Conservation (phyloP, 345 rosid genomes). For the Ricinus communis region DNA sequence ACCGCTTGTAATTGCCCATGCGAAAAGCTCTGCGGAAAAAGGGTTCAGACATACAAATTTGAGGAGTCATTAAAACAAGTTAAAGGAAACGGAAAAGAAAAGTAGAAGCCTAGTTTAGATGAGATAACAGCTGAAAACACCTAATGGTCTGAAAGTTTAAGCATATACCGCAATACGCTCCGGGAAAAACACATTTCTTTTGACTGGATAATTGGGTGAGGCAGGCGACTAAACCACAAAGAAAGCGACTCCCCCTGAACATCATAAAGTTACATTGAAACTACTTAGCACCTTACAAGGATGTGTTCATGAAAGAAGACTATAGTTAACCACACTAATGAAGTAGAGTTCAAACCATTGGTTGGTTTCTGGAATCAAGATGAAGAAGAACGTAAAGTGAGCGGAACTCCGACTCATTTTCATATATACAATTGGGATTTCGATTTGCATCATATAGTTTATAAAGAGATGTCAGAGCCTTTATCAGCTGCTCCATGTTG, state of each 20-base stretch:
- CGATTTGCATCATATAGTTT: constrained; percentile 68
- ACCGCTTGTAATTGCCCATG: constrained; percentile 62
- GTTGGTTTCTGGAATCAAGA: constrained; percentile 58
- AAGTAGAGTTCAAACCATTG: constrained; percentile 46
- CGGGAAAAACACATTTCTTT: constrained; percentile 78
- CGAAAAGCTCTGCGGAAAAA: constrained; percentile 48
- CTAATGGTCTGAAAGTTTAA: neutral
- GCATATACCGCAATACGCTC: constrained; percentile 55
- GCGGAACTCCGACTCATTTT: constrained; percentile 72
- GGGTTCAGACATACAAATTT: constrained; percentile 5
- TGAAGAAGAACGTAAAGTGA: constrained; percentile 83
- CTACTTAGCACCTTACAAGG: constrained; percentile 9
- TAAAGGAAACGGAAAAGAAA: neutral
- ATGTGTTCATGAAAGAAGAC: constrained; percentile 4
- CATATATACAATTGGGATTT: constrained; percentile 28
- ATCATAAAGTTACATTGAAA: constrained; percentile 24
- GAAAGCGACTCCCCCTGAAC: constrained; percentile 88
- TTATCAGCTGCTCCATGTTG: constrained; percentile 88
- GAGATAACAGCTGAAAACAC: neutral
- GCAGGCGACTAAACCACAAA: constrained; percentile 70
- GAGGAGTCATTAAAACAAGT: neutral
- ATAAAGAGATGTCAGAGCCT: constrained; percentile 69
- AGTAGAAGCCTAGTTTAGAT: neutral
- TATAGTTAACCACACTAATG: constrained; percentile 16
- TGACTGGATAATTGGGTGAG: constrained; percentile 53